Percentiles rank a stretch among this genome's conserved stretches.
Conservation (phyloP, 192 early-diverging fungal genomes). For the Coemansia asiatica region DNA sequence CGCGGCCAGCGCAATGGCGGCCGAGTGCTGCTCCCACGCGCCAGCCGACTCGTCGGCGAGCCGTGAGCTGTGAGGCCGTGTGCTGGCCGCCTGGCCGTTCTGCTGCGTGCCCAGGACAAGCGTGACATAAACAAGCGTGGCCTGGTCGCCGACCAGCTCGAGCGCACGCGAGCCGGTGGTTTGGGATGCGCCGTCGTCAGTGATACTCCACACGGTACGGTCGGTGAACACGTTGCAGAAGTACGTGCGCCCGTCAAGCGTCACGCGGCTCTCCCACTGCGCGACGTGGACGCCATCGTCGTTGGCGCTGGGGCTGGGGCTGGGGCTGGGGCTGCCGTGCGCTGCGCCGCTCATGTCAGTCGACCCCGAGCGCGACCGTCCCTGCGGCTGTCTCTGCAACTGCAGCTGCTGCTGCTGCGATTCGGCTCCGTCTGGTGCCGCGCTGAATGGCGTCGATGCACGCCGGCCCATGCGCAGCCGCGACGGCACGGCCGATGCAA, state of each 20-base stretch:
- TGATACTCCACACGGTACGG: conserved; percentile 59
- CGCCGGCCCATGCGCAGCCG: conserved; percentile 48
- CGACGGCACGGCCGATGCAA: conserved; percentile 60
- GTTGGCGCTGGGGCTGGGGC: conserved; percentile 2
- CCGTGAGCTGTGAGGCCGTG: neutral
- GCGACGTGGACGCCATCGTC: conserved; percentile 27
- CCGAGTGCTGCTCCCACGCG: conserved; percentile 59
- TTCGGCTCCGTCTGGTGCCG: neutral
- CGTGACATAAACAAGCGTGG: conserved; percentile 41
- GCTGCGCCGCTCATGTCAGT: conserved; percentile 18
- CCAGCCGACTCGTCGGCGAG: conserved; percentile 25
- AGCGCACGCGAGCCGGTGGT: conserved; percentile 20
- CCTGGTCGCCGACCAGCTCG: conserved; percentile 52
- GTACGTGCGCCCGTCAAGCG: conserved; percentile 61
- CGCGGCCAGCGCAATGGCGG: conserved; percentile 54
- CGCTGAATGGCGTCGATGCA: conserved; percentile 37
- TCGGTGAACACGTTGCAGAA: conserved; percentile 73
- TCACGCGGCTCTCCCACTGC: conserved; percentile 64
- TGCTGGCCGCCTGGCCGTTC: conserved; percentile 2
- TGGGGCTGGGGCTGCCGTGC: conserved; percentile 15
- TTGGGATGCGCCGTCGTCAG: conserved; percentile 35
- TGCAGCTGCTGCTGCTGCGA: neutral
- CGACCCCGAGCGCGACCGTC: conserved; percentile 22
- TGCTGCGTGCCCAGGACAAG: conserved; percentile 28
- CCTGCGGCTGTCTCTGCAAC: conserved; percentile 6